These are phyloP conservation scores for Pyronema domesticum DNA, from an alignment of 495 filamentous ascomycete species.

Conservation along the genomic window DNA sequence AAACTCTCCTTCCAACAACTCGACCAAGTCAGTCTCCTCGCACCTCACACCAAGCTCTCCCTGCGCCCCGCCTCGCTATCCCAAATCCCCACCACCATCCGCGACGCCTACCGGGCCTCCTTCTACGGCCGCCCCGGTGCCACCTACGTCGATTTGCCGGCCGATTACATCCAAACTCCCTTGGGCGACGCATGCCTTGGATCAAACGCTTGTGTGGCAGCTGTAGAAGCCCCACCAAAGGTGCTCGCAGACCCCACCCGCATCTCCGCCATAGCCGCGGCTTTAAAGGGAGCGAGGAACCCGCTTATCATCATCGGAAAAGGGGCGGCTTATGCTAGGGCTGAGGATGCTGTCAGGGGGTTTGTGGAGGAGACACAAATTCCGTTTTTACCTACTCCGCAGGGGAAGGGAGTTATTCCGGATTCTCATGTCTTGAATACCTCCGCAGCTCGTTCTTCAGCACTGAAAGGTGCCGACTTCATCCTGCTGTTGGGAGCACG, in stretches of 20 bases:
- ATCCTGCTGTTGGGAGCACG: constrained; percentile 43
- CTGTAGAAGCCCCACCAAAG: constrained; percentile 29
- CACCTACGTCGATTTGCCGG: constrained; percentile 43
- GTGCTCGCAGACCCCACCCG: constrained; percentile 29
- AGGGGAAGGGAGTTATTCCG: constrained; percentile 45
- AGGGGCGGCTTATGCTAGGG: constrained; percentile 41
- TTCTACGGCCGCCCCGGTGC: constrained; percentile 43
- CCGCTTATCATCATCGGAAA: constrained; percentile 45
- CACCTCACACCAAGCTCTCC: constrained; percentile 41
- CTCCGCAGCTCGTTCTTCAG: constrained; percentile 40
- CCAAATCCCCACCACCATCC: constrained; percentile 33
- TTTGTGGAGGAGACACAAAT: constrained; percentile 37
- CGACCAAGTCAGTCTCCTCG: constrained; percentile 39
- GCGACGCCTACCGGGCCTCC: constrained; percentile 37
- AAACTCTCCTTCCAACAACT: constrained; percentile 48
- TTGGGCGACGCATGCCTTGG: not conserved
- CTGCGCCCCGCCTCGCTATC: constrained; percentile 34
- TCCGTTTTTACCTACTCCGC: constrained; percentile 45
- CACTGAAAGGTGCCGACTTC: constrained; percentile 40
- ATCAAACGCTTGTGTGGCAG: constrained; percentile 5
- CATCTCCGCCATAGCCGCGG: constrained; percentile 30
- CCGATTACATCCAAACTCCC: constrained; percentile 35
- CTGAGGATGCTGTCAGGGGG: constrained; percentile 31
- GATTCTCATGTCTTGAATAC: constrained; percentile 39
- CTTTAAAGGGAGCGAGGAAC: constrained; percentile 34